These are phyloP conservation scores for Fusarium nurragi DNA, from an alignment of 2,329 filamentous ascomycete species.

Conservation along the genomic window DNA sequence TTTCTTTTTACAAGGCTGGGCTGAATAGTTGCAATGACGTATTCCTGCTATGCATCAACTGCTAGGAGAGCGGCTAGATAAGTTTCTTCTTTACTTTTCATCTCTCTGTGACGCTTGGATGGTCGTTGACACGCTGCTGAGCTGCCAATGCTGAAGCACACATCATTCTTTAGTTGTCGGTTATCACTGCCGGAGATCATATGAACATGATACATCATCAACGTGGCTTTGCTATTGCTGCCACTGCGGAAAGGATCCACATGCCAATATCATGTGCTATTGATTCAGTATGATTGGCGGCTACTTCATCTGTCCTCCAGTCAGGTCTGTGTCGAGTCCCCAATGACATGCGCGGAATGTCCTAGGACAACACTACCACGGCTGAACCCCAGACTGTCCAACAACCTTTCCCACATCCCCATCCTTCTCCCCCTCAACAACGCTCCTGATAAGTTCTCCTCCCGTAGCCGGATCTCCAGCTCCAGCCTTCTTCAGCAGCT, in stretches of 20 bases:
- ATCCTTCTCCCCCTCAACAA: constrained; percentile 56
- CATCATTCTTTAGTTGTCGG: not conserved
- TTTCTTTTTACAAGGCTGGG: constrained; percentile 6
- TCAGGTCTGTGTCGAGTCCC: not conserved
- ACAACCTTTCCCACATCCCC: constrained; percentile 53
- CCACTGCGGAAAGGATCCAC: not conserved
- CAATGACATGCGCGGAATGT: not conserved
- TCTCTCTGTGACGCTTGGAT: constrained; percentile 4
- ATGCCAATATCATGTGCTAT: not conserved
- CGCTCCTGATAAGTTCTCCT: constrained; percentile 51
- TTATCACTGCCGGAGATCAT: not conserved
- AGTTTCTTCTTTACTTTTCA: not conserved
- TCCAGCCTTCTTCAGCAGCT: constrained; percentile 47
- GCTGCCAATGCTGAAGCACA: not conserved
- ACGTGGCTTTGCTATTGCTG: constrained; percentile 26
- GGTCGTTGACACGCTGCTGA: not conserved
- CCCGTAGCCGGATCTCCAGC: constrained; percentile 50
- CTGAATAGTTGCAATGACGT: constrained; percentile 20
- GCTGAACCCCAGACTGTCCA: constrained; percentile 42
- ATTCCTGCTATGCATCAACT: constrained; percentile 17
- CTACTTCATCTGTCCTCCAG: not conserved
- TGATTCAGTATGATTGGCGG: not conserved
- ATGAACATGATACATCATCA: constrained; percentile 26
- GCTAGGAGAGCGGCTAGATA: constrained; percentile 5
- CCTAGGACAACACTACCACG: constrained; percentile 42